Conservation (phyloP, 768 basidiomycete species). For the Clavulina sp. region DNA sequence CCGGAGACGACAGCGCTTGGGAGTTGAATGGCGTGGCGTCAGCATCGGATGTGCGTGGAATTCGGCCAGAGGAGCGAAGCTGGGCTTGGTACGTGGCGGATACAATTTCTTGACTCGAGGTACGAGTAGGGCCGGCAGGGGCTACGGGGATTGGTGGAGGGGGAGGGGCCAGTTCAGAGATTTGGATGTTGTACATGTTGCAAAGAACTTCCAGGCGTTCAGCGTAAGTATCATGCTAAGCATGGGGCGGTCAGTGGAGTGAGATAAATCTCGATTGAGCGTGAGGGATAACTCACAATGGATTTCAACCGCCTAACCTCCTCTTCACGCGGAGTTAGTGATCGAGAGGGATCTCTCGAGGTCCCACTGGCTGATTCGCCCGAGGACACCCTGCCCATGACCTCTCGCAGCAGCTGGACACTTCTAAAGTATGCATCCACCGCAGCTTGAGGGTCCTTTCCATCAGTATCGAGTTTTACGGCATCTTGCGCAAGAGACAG, state of each 20-base stretch:
- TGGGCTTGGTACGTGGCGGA: no score
- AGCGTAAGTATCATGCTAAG: constrained; percentile 83
- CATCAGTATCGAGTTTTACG: constrained; percentile 71
- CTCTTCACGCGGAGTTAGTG: constrained; percentile 74
- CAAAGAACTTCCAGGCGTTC: constrained; percentile 88
- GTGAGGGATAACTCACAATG: constrained; percentile 44
- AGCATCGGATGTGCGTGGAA: no score
- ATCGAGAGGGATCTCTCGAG: constrained; percentile 46
- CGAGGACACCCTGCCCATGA: constrained; percentile 79
- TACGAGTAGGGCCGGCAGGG: no score
- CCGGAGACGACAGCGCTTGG: no score
- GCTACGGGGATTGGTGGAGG: no score
- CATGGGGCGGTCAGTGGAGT: not conserved
- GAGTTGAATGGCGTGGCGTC: no score
- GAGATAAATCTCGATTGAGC: not conserved
- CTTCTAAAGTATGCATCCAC: constrained; percentile 79
- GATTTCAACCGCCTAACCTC: constrained; percentile 73
- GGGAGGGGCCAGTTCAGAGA: no score
- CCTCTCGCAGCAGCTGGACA: constrained; percentile 72
- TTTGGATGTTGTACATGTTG: constrained; percentile 70
- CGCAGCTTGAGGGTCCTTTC: constrained; percentile 75
- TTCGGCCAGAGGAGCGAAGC: no score
- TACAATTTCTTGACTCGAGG: no score
- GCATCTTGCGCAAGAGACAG: constrained; percentile 80
- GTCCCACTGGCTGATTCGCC: constrained; percentile 51